Evolutionary conservation across 1,284 basidiomycete species (phyloP), one percentile per base, ranked within the genome.

Genomic region (Malassezia japonica): DNA sequence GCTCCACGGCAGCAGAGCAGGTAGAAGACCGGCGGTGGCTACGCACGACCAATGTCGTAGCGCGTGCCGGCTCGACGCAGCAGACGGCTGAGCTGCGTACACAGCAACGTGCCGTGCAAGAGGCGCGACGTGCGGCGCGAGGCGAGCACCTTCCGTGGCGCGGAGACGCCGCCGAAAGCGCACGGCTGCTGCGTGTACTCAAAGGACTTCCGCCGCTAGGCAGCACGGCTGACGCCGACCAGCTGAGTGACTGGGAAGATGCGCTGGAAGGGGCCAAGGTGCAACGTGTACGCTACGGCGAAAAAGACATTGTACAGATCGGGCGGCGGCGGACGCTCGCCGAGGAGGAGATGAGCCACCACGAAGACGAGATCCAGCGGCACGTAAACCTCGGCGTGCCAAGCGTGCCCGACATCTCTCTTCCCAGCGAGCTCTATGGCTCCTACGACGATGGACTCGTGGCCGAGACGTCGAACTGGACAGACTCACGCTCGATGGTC

Each of bases 201-300:
- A 59, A 65, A n/a, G 65, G 65, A 6, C 56, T 62, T 28, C 61
- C 63, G 12, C 65, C 65, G 21, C 49, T 67, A 15, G 63, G 61
- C 8, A 56, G 50, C 31, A 54, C 48, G 0, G 61, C 61, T 6
- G 65, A 67, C 27, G 65, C 65, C 0, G 65, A 67, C 34, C 62
- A 67, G 50, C 61, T 67, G 16, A 63, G 61, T 47, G 65, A 67
- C n/a, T 53, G 62, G 35, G 65, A 67, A 39, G 61, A 65, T 13
- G 54, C 63, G 13, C 55, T 65, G 36, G 65, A 67, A 36, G 54
- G 52, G 6, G 56, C 59, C 20, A 63, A 61, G 20, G 54, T 61
- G 32, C 56, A 65, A 16, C 60, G 56, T 33, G 56, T 63, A 3
- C 59, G 63, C 2, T 65, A 62, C 23, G 65, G 65, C 6, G 63